Conservation (phyloP, 2,329 filamentous ascomycete species). For the Tolypocladium nubicola region DNA sequence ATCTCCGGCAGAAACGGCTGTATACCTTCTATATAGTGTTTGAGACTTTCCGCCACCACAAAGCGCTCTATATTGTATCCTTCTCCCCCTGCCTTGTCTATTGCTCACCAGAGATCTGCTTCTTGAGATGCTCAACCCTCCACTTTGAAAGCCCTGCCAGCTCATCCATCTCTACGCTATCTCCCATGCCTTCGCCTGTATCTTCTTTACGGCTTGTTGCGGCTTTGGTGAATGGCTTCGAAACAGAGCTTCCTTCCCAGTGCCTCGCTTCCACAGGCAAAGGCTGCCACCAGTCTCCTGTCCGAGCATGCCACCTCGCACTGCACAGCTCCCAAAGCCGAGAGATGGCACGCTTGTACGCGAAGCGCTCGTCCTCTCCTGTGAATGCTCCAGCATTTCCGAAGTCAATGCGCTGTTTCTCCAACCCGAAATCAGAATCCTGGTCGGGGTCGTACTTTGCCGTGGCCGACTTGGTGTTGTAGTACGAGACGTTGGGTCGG, state of each 20-base stretch:
- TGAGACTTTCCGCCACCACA: neutral
- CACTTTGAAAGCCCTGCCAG: conserved; percentile 28
- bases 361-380: conserved; percentile 73
- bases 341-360: conserved; percentile 66
- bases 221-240: conserved; percentile 9
- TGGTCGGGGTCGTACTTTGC: conserved; percentile 44
- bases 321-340: conserved; percentile 79
- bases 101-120: conserved; percentile 4
- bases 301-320: conserved; percentile 56
- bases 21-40: conserved; percentile 1
- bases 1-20: too few relatives aligned
- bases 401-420: conserved; percentile 47
- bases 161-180: conserved; percentile 24
- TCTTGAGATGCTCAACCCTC: conserved; percentile 22
- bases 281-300: conserved; percentile 61
- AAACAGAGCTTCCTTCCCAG: conserved; percentile 45
- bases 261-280: conserved; percentile 51
- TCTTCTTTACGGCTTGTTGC: conserved; percentile 1
- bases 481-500: conserved; percentile 65
- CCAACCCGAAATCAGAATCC: conserved; percentile 42
- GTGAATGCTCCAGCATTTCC: conserved; percentile 58
- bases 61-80: neutral
- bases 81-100: conserved; percentile 3
- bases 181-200: conserved; percentile 19
- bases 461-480: conserved; percentile 36